A percentile compares a stretch with the other conserved stretches of the same genome.
These are phyloP conservation scores for Aspergillus haitiensis DNA, from an alignment of 495 filamentous ascomycete genomes.

Conservation along the genomic window DNA sequence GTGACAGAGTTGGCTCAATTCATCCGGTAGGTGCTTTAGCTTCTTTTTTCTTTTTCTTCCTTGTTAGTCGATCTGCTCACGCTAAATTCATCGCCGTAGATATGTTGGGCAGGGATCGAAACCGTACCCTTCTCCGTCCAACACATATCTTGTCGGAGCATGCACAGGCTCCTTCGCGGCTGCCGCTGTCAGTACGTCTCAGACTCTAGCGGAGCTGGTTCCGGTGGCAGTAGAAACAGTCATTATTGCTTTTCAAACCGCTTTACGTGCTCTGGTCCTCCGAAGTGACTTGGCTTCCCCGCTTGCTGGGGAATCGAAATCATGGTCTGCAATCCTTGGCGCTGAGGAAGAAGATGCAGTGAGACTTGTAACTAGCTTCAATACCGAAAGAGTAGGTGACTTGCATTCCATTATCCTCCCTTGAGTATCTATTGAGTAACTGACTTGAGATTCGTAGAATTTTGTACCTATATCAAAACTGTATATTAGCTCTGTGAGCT, in stretches of 20 bases:
- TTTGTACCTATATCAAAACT: constrained; percentile 59
- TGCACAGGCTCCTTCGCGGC: constrained; percentile 21
- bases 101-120: constrained; percentile 5
- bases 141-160: constrained; percentile 13
- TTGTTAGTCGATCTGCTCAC: no score
- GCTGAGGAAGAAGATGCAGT: constrained; percentile 3
- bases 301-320: neutral
- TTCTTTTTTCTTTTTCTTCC: neutral
- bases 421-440: constrained; percentile 29
- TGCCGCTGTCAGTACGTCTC: constrained; percentile 11
- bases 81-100: neutral
- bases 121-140: constrained; percentile 5
- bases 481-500: constrained; percentile 71
- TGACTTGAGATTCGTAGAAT: constrained; percentile 41
- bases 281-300: constrained; percentile 2
- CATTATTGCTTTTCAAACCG: constrained; percentile 15
- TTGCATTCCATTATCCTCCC: constrained; percentile 31
- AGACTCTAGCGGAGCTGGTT: constrained; percentile 11
- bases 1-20: constrained; percentile 6
- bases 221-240: constrained; percentile 17
- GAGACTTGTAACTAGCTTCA: constrained; percentile 53
- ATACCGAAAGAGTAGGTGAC: constrained; percentile 61
- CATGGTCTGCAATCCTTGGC: constrained; percentile 23
- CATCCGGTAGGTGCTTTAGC: neutral
- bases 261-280: constrained; percentile 6